Evolutionary conservation across 108 stramenopile genomes (phyloP), one percentile per base, ranked within the genome.

Genomic region (Fistulifera solaris): DNA sequence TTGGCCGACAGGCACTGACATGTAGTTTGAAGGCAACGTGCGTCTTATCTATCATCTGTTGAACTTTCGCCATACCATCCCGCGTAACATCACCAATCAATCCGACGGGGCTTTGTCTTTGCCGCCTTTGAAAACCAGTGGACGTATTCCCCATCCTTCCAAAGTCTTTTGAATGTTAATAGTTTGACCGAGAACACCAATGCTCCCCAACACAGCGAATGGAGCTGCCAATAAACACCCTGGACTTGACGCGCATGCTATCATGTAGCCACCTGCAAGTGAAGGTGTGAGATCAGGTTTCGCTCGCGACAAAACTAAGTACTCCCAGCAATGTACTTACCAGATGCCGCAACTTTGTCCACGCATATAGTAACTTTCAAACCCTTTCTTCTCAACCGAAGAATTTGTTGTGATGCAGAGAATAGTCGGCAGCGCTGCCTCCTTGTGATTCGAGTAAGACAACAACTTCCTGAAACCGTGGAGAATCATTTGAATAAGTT

Each of bases 361-460:
- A 86, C 78, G 49, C 73, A 76, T 7, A 90, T 63, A 3, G 89
- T 90, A 19, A 90, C 56, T 16, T 61, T 72, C 31, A 90, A 62
- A 1, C 76, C 76, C 18, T 67, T 59, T 6, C 81, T 65, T 39
- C 81, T 75, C 22, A 90, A 46, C 2, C 85, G 68, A 17, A 73
- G 61, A 1, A 90, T 46, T 47, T 85, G 89, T 22, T 79, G 71
- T 24, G 84, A 77, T 21, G 83, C 81, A 90, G 48, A 8, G 84
- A 85, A 38, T 84, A 90, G 41, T 83, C 77, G 1, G 70, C 61
- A 21, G 81, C 85, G 38, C 67, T 65, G 15, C 89, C 89, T 15
- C 89, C 89, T 17, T 80, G 80, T 10, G 85, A 87, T 61, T 85
- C 85, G 1, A 90, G 65, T 18, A 85, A 60, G 11, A 87, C 56